Evolutionary conservation across 2,329 filamentous ascomycete genomes (phyloP).

Genomic region (Pseudogymnoascus sp.): DNA sequence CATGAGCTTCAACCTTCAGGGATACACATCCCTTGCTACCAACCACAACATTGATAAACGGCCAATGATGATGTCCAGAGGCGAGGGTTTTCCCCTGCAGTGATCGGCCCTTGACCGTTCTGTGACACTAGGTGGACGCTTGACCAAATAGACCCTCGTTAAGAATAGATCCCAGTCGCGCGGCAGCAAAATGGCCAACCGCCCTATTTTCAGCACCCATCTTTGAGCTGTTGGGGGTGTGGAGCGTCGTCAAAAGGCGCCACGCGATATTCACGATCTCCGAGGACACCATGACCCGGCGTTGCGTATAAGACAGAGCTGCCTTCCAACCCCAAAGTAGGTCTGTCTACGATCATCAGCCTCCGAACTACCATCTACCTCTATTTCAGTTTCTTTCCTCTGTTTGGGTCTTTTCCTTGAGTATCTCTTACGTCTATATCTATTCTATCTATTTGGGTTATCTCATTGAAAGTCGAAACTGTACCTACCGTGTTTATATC

Average conservation of each 20-base stretch:
- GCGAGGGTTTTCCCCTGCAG: neutral
- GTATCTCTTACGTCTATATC: slow-evolving; percentile 7
- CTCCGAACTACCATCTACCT: neutral
- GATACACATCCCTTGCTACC: neutral
- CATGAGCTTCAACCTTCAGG: slow-evolving; percentile 3
- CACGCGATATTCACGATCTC: slow-evolving; percentile 7
- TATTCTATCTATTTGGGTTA: neutral
- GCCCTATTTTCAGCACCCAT: slow-evolving; percentile 6
- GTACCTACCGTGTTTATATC: slow-evolving; percentile 6
- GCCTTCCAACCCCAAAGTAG: neutral
- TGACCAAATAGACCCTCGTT: slow-evolving; percentile 6
- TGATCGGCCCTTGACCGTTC: slow-evolving; percentile 5
- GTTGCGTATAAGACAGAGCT: slow-evolving; percentile 5
- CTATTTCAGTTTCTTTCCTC: neutral
- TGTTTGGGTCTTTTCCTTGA: slow-evolving; percentile 8
- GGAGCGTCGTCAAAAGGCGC: slow-evolving; percentile 5
- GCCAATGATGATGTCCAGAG: neutral
- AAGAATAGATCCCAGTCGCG: slow-evolving; percentile 6
- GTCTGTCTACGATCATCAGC: slow-evolving; percentile 7
- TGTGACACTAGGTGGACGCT: slow-evolving; percentile 3
- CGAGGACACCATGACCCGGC: neutral
- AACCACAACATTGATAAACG: neutral
- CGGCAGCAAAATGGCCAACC: slow-evolving; percentile 4
- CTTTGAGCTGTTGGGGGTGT: neutral
- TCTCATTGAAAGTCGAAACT: slow-evolving; percentile 3